These are phyloP conservation scores for Irpex lacteus DNA, from an alignment of 1,284 basidiomycete genomes.

Conservation along the genomic window DNA sequence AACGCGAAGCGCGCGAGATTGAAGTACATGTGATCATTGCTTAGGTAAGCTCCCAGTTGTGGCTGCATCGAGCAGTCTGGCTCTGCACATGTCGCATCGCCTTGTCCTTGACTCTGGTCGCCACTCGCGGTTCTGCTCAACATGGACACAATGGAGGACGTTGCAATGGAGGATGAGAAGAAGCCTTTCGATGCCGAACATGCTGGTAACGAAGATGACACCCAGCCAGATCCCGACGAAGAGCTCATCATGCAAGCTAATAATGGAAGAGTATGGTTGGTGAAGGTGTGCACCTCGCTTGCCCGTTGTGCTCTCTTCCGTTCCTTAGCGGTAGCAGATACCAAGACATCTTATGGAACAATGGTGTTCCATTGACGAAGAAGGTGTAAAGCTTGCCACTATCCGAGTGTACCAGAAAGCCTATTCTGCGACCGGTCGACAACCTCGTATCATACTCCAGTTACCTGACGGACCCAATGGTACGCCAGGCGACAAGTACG, in stretches of 20 bases:
- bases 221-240: constrained; percentile 74
- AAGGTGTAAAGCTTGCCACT: constrained; percentile 68
- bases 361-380: constrained; percentile 60
- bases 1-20: too few species aligned
- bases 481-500: constrained; percentile 61
- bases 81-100: background rate
- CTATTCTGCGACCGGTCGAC: constrained; percentile 38
- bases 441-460: constrained; percentile 65
- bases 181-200: constrained; percentile 62
- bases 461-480: constrained; percentile 56
- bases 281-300: constrained; percentile 50
- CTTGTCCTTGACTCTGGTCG: background rate
- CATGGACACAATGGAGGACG: constrained; percentile 39
- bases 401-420: constrained; percentile 67
- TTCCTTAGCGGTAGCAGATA: constrained; percentile 41
- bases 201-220: constrained; percentile 49
- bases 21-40: too few species aligned
- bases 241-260: constrained; percentile 70
- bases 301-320: background rate
- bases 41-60: too few species aligned
- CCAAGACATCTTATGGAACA: constrained; percentile 70
- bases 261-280: constrained; percentile 73
- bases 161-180: constrained; percentile 57
- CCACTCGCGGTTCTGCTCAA: background rate
- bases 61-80: too few species aligned